These are phyloP conservation scores for Yamadazyma songkhlaensis DNA, from an alignment of 1,139 yeast genomes.

Conservation along the genomic window DNA sequence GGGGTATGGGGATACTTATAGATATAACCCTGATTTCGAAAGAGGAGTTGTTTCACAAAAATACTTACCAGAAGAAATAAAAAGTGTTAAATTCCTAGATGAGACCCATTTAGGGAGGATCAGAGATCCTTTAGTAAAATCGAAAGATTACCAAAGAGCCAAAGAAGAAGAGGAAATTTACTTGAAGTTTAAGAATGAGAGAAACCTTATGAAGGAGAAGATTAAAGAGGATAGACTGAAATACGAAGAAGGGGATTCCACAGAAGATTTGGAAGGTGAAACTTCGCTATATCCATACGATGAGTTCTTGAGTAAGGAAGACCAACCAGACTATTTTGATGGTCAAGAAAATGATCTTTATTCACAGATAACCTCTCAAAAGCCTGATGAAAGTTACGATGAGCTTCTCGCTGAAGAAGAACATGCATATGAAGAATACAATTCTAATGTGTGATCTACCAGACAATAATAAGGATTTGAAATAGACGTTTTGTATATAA, in stretches of 20 bases:
- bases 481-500: neutral
- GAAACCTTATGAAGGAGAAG: slow-evolving; percentile 14
- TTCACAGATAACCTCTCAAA: slow-evolving; percentile 25
- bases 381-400: slow-evolving; percentile 3
- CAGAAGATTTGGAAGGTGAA: slow-evolving; percentile 8
- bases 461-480: too few relatives aligned
- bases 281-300: slow-evolving; percentile 25
- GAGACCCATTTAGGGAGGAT: slow-evolving; percentile 32
- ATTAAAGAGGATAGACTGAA: slow-evolving; percentile 5
- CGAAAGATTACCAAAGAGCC: slow-evolving; percentile 19
- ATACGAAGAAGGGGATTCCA: neutral
- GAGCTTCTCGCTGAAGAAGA: slow-evolving; percentile 3
- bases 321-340: slow-evolving; percentile 40
- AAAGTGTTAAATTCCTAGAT: slow-evolving; percentile 34
- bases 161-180: slow-evolving; percentile 26
- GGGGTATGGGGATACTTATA: slow-evolving; percentile 82
- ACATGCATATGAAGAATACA: slow-evolving; percentile 5
- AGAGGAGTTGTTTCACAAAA: slow-evolving; percentile 73
- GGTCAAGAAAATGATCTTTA: slow-evolving; percentile 30
- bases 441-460: slow-evolving; percentile 2
- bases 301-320: slow-evolving; percentile 34
- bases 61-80: slow-evolving; percentile 58
- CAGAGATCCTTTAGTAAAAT: slow-evolving; percentile 26
- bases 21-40: slow-evolving; percentile 77
- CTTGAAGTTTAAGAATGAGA: slow-evolving; percentile 22